These are phyloP conservation scores for Volutella citrinella DNA, from an alignment of 2,329 filamentous ascomycete species.

Conservation along the genomic window DNA sequence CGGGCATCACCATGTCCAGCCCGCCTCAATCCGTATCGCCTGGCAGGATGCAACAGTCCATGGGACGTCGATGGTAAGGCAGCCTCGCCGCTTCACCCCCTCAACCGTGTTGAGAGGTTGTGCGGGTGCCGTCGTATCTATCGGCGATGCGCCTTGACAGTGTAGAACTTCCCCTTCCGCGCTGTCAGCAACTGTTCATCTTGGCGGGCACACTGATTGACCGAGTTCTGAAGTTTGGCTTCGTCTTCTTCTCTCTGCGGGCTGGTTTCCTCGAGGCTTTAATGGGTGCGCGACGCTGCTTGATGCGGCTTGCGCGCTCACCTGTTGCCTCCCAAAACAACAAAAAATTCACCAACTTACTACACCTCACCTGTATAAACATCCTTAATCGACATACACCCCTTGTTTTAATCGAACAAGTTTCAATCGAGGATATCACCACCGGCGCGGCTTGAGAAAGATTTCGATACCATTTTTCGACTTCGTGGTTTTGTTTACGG, in stretches of 20 bases:
- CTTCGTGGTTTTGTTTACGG: conserved; percentile 30
- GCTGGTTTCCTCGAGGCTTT: conserved; percentile 37
- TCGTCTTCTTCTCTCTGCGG: conserved; percentile 39
- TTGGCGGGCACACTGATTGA: conserved; percentile 46
- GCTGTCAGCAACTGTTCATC: conserved; percentile 44
- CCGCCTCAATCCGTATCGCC: conserved; percentile 73
- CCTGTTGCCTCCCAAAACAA: conserved; percentile 30
- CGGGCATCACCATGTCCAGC: conserved; percentile 83
- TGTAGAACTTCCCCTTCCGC: conserved; percentile 32
- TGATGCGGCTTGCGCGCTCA: conserved; percentile 21
- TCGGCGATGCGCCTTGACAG: conserved; percentile 32
- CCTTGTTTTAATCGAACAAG: conserved; percentile 28
- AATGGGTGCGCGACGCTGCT: conserved; percentile 19
- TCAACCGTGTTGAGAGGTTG: too few relatives aligned
- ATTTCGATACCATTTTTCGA: conserved; percentile 45
- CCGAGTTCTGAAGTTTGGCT: conserved; percentile 33
- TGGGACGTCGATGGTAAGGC: conserved; percentile 53
- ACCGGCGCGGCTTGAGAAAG: conserved; percentile 41
- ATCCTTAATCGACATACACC: conserved; percentile 46
- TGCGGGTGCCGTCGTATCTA: conserved; percentile 35
- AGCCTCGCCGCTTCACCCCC: conserved; percentile 17
- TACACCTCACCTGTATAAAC: conserved; percentile 45
- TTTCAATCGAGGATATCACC: conserved; percentile 30
- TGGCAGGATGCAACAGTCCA: conserved; percentile 55
- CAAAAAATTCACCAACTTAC: conserved; percentile 12